Evolutionary conservation across 768 basidiomycete genomes (phyloP), one percentile per base, ranked within the genome.

Genomic region (Russula griseocarnosa): DNA sequence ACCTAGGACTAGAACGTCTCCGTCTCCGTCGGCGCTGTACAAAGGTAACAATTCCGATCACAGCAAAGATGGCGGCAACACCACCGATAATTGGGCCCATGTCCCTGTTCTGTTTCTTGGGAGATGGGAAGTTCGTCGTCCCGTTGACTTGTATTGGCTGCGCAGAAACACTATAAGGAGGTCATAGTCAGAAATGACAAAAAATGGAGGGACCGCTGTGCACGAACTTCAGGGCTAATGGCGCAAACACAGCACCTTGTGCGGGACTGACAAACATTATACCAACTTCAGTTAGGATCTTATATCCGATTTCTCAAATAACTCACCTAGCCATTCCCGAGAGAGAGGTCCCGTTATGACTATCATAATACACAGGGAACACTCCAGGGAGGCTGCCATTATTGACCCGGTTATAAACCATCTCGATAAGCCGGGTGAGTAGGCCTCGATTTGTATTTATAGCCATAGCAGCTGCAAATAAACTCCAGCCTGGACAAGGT

Each of bases 191-290:
- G n/a, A n/a, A n/a, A n/a, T n/a, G n/a, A n/a, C n/a, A n/a, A n/a
- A n/a, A n/a, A n/a, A n/a, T 24, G 20, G 8, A 26, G 40, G 40
- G 36, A 3, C 13, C 42, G 2, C 49, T 50, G 6, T 28, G 26
- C 26, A 63, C 69, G 57, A 28, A 71, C 70, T 32, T 65, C 24
- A 68, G 55, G 14, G 69, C 67, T 9, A 71, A 54, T n/a, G 66
- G 67, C 3, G 69, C 70, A 62, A 63, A 71, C 59, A 71, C n/a
- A n/a, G n/a, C n/a, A n/a, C n/a, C n/a, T n/a, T n/a, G 66, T 0
- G 65, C 67, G 22, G 69, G 69, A 46, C 70, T 71, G 18, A 26
- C 26, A 30, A 36, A 18, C 3, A 47, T 16, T 24, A n/a, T 11
- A 3, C n/a, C n/a, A 28, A n/a, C 26, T 28, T 59, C 16, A 54